A percentile compares a stretch with the other conserved stretches of the same genome.
Conservation (phyloP, 129 eudicot species). For the Kitagawia praeruptora region DNA sequence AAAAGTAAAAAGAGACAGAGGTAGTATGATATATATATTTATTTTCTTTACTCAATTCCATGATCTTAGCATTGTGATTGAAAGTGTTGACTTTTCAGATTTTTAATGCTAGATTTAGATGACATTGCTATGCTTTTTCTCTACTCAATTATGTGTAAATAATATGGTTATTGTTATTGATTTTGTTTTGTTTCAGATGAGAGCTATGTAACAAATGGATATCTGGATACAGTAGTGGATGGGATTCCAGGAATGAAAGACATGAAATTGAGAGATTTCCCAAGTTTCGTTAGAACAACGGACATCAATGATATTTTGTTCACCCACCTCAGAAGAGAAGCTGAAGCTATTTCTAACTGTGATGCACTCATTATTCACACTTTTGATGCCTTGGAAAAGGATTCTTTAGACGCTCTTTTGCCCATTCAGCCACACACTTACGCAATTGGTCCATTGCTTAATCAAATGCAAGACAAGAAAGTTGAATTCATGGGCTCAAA, state of each 20-base stretch:
- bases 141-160: too few species aligned
- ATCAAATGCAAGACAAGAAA: constrained; percentile 13
- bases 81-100: too few species aligned
- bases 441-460: constrained; percentile 29
- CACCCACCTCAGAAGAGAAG: constrained; percentile 13
- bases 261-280: constrained; percentile 34
- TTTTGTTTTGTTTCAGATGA: constrained; percentile 16
- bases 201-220: constrained; percentile 32
- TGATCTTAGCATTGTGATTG: too few species aligned
- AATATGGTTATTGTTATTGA: not conserved
- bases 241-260: constrained; percentile 32
- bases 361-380: constrained; percentile 31
- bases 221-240: constrained; percentile 29
- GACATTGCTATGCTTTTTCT: too few species aligned
- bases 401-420: constrained; percentile 14
- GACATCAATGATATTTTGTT: constrained; percentile 25
- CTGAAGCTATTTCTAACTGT: constrained; percentile 1
- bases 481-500: constrained; percentile 18
- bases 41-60: too few species aligned
- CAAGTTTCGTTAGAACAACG: constrained; percentile 36
- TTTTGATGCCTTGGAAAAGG: constrained; percentile 29
- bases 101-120: too few species aligned
- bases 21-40: too few species aligned
- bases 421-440: constrained; percentile 8
- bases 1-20: too few species aligned